Base-by-base conservation (phyloP, 2,329 filamentous ascomycete genomes). In the Magnaporthiopsis incrustans region DNA sequence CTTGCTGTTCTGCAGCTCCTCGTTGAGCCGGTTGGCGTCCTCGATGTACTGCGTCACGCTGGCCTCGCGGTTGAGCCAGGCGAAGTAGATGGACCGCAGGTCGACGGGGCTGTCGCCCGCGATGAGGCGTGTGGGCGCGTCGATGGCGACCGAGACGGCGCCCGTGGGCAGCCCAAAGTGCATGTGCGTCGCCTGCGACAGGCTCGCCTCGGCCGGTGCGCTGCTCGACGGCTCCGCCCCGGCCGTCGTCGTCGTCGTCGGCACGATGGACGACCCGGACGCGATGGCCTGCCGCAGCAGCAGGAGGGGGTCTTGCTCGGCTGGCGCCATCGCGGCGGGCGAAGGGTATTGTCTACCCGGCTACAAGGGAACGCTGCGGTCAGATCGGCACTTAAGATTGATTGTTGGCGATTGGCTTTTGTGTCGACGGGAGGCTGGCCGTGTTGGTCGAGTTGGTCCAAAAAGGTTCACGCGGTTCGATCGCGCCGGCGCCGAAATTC, bases 61-160 rank as follows among this genome's bases (percentile, higher is more conserved):
- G 64, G 89, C 87, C 78, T 98, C 94, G 75, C 92, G 92, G 78
- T 97, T 96, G 71, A 91, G 82, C 92, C 92, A 99, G 64, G 92
- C 92, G 73, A 98, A 97, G 80, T 94, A 97, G 77, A 97, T 94
- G 74, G 90, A 95, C 73, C 95, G 92, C 69, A 99, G 82, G 74
- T 97, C 91, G 71, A 97, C 88, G 5, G 89, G 83, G 64, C 82
- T 81, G 60, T 85, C 82, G 70, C 85, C 85, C n/a, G 91, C 93
- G 66, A 90, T 84, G 79, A 98, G 98, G 70, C 95, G 91, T 69
- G 95, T 99, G 12, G 88, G 82, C 18, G 84, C 83, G 62, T 85
- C 86, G 68, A 97, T 84, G 1, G 89, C 81, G 65, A 96, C 82
- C 7, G 86, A 81, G 64, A 86, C 81, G 66, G 84, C 82, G 27